Evolutionary conservation across 768 basidiomycete genomes (phyloP).

Genomic region (Hypsizygus marmoreus): DNA sequence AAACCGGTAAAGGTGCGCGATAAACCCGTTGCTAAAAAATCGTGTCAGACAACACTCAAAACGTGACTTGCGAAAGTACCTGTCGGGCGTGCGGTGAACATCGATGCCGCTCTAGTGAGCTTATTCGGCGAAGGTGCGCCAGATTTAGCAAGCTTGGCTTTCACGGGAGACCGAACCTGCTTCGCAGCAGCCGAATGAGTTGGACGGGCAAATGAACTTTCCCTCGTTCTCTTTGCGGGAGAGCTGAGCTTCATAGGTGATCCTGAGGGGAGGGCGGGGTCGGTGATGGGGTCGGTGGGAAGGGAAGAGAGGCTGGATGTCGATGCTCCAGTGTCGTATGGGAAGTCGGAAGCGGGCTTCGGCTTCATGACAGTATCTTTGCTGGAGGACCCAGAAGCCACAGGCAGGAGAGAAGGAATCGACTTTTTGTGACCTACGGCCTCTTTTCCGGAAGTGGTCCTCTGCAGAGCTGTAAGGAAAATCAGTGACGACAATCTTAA

Average conservation of each 20-base stretch:
- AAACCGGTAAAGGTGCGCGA: constrained; percentile 27
- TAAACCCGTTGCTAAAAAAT: constrained; percentile 17
- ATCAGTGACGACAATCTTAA: neutral
- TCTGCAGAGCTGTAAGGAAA: constrained; percentile 3
- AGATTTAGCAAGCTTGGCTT: constrained; percentile 18
- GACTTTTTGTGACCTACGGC: constrained; percentile 1
- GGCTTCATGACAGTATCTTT: too few relatives aligned
- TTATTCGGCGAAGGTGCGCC: constrained; percentile 32
- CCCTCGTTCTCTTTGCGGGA: constrained; percentile 19
- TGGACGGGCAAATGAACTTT: constrained; percentile 14
- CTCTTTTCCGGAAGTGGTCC: constrained; percentile 3
- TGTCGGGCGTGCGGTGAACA: constrained; percentile 27
- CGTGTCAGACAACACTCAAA: neutral
- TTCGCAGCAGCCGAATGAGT: constrained; percentile 24
- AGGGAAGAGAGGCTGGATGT: constrained; percentile 16
- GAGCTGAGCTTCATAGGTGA: constrained; percentile 36
- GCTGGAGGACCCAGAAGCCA: neutral
- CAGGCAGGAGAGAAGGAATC: neutral
- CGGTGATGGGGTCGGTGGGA: constrained; percentile 8
- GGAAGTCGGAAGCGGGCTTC: neutral
- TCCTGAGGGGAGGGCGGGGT: constrained; percentile 21
- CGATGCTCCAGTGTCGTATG: constrained; percentile 13
- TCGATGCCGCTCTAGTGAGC: constrained; percentile 31
- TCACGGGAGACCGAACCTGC: constrained; percentile 26
- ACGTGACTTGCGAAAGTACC: constrained; percentile 19